phyloP scores from a whole-genome alignment of 2,329 filamentous ascomycete species.

The Emmonsiellopsis sp. region DNA sequence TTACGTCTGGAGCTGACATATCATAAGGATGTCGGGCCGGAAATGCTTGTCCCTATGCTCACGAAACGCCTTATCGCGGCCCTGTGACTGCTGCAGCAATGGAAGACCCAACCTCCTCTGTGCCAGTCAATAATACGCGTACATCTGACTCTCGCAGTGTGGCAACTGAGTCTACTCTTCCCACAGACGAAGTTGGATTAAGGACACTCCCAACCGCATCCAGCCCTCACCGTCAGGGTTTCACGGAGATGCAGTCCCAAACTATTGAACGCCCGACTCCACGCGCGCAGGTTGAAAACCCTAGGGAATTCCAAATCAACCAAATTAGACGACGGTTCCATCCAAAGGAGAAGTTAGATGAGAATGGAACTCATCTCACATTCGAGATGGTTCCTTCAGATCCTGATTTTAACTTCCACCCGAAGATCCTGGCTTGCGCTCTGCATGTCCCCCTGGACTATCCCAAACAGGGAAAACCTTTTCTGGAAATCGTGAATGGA shows the following conservation, averaged over 20 bases:
- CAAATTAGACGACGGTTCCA: slow-evolving; percentile 62
- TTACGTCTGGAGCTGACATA: slow-evolving; percentile 14
- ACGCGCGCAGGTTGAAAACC: slow-evolving; percentile 55
- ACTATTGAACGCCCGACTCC: slow-evolving; percentile 56
- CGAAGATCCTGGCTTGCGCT: slow-evolving; percentile 59
- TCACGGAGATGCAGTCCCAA: background rate
- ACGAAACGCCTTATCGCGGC: slow-evolving; percentile 27
- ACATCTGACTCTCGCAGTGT: background rate
- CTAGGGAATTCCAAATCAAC: slow-evolving; percentile 63
- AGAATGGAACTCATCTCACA: slow-evolving; percentile 48
- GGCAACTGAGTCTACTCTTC: slow-evolving; percentile 13
- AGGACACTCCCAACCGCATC: slow-evolving; percentile 10
- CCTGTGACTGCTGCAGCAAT: slow-evolving; percentile 8
- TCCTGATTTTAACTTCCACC: slow-evolving; percentile 74
- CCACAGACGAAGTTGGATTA: background rate
- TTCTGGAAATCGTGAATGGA: slow-evolving; percentile 56
- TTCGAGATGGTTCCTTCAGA: slow-evolving; percentile 66
- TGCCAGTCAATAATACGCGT: slow-evolving; percentile 8
- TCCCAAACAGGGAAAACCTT: slow-evolving; percentile 46
- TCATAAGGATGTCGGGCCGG: slow-evolving; percentile 44
- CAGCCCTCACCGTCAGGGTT: slow-evolving; percentile 35
- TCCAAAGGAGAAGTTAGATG: slow-evolving; percentile 37
- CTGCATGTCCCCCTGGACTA: slow-evolving; percentile 57
- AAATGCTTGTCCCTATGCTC: slow-evolving; percentile 42
- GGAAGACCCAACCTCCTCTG: slow-evolving; percentile 9